Evolutionary conservation across 495 filamentous ascomycete genomes (phyloP).

Genomic region (Daldinia loculata): DNA sequence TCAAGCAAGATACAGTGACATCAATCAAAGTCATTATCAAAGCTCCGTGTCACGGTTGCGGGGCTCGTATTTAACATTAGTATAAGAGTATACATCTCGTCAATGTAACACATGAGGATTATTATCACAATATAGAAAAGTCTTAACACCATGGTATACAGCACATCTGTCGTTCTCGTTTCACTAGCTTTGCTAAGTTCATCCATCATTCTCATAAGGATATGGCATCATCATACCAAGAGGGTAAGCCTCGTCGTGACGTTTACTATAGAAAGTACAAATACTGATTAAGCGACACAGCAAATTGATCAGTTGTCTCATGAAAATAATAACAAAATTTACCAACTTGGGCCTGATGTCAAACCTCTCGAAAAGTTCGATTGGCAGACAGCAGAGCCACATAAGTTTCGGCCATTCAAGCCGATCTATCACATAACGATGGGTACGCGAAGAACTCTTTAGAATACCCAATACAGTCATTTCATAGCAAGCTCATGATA

Average conservation of each 20-base stretch:
- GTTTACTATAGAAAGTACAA: neutral
- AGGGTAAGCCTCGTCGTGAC: neutral
- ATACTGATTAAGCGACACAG: neutral
- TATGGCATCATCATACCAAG: neutral
- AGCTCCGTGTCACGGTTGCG: neutral
- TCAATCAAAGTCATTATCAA: neutral
- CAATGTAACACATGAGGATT: neutral
- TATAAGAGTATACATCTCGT: neutral
- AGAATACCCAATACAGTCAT: neutral
- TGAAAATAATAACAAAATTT: neutral
- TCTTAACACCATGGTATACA: neutral
- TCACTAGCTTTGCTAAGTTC: neutral
- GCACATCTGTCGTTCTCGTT: neutral
- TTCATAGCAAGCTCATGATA: neutral
- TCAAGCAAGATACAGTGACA: neutral
- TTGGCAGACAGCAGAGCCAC: constrained; percentile 66
- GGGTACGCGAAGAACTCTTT: constrained; percentile 56
- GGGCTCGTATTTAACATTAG: neutral
- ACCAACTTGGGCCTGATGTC: constrained; percentile 45
- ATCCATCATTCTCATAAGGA: neutral
- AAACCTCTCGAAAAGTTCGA: constrained; percentile 66
- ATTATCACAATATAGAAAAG: neutral
- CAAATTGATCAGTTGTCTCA: neutral
- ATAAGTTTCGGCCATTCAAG: constrained; percentile 73
- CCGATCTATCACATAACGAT: constrained; percentile 77